Percentiles rank a stretch among this genome's conserved stretches.
phyloP scores from a whole-genome alignment of 2,329 filamentous ascomycete species.

The Akanthomyces muscarius region DNA sequence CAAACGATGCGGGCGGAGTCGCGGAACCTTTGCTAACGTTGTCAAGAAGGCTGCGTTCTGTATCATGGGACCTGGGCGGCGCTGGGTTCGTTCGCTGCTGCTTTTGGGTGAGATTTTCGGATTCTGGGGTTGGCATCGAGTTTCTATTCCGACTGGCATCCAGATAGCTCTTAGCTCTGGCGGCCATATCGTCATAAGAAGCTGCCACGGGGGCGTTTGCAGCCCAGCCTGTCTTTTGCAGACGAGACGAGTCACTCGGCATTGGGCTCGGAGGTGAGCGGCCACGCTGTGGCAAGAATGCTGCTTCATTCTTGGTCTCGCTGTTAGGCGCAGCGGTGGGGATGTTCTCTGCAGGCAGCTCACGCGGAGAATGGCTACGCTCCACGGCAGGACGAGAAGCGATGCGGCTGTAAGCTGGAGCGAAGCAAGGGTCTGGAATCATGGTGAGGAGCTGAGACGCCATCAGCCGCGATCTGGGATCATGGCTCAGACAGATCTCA shows the following conservation, averaged over 20 bases:
- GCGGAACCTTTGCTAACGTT: background rate
- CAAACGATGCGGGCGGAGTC: background rate
- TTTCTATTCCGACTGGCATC: constrained; percentile 6
- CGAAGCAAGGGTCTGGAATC: constrained; percentile 40
- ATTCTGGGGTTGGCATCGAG: constrained; percentile 12
- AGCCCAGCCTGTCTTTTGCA: constrained; percentile 3
- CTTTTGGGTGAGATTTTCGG: background rate
- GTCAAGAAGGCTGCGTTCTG: background rate
- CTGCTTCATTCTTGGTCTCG: constrained; percentile 15
- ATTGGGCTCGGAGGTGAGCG: constrained; percentile 20
- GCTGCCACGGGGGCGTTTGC: background rate
- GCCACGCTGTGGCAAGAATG: constrained; percentile 15
- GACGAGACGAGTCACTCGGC: constrained; percentile 15
- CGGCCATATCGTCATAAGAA: background rate
- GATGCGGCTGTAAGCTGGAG: constrained; percentile 4
- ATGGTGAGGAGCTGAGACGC: constrained; percentile 66
- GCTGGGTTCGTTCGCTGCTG: background rate
- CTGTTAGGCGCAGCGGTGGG: background rate
- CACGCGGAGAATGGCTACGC: background rate
- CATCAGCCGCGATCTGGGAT: constrained; percentile 67
- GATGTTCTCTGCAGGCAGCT: constrained; percentile 4
- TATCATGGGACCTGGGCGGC: background rate
- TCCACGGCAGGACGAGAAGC: background rate
- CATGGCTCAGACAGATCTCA: constrained; percentile 68
- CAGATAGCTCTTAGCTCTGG: constrained; percentile 1